Base-by-base conservation (phyloP, 2,329 filamentous ascomycete genomes). In the Fusarium lyarnte region DNA sequence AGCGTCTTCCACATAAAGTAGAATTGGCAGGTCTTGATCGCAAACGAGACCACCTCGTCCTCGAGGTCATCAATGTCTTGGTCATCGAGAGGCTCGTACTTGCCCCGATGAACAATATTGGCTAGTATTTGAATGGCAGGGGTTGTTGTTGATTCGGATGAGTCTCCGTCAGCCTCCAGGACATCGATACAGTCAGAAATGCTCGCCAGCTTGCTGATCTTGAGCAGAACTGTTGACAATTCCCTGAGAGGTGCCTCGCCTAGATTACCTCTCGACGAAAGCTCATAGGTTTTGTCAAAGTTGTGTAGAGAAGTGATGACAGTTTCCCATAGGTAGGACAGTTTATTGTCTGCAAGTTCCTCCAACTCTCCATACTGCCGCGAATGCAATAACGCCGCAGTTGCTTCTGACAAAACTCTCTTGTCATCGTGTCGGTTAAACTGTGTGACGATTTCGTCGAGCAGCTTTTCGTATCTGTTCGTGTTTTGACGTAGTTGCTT, bases 1-100 rank as follows among this genome's bases (percentile, higher is more conserved):
- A 90, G 88, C 27, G 92, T 88, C 79, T 96, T 95, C 96, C 96
- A 99, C 90, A 97, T 94, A 79, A 98, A 97, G 83, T 98, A 98
- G 82, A 97, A 94, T 51, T 94, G 87, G 55, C 92, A 87, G 4
- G 91, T 87, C 73, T 93, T 92, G 77, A 97, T 92, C 35, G 94
- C 92, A 75, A 91, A 92, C 4, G 89, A 86, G 11, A 94, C 91
- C 46, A 96, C 86, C 72, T 93, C 91, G 74, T 96, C 93, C 80
- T 98, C 95, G 17, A 93, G 85, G 46, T 90, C 90, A 70, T 94
- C 92, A 31, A 91, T 87, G 19, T 92, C 91, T 21, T 92, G 91
- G 46, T 91, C 89, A 60, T 94, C 90, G 6, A 90, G 84, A 59
- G 92, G 90, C 58, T 89, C 87, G 47, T 91, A 90, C 55, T 91